Base-by-base conservation (phyloP, 2,329 filamentous ascomycete genomes). In the Teratosphaeria viscida region DNA sequence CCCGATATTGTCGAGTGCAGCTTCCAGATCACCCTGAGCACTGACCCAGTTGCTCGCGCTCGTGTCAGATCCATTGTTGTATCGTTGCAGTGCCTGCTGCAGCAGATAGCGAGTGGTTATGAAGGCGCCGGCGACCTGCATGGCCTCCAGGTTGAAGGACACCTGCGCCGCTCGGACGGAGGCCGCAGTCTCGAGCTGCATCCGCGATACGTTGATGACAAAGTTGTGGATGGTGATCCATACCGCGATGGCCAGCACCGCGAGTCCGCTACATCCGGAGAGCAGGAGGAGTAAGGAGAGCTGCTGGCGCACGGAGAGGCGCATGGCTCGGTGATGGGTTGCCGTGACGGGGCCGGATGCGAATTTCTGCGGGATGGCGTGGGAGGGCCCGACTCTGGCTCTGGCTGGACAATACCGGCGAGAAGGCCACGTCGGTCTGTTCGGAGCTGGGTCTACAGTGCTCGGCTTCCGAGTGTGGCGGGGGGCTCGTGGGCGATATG, bases 271-370 rank as follows among this genome's bases (percentile, higher is more conserved):
- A 59, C 95, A 81, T 56, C 90, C 85, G 61, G 88, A 84, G 61
- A 90, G 71, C 64, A 94, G 78, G 68, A 96, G 89, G 64, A 96
- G 81, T 73, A 86, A 80, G 65, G 85, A 89, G 67, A 96, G 81
- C 82, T 96, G 92, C 76, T 92, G 86, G 66, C 90, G 84, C 69
- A 96, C 96, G 60, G 88, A 87, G 73, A 96, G 84, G 74, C 90
- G 85, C 89, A 96, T 92, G 32, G 60, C 65, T 14, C 32, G 5
- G 5, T 8, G 27, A 19, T 16, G 1, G 10, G 14, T 54, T 12
- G 27, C 53, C 53, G 43, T 49, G n/a, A 49, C 43, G 1, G 43
- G 43, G 19, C 43, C 43, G 23, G 43, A 7, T n/a, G n/a, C n/a
- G n/a, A n/a, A n/a, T n/a, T n/a, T 2, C 1, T n/a, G 43, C 14